Conservation (phyloP, 441 rosid species). For the Omphalea diandra region DNA sequence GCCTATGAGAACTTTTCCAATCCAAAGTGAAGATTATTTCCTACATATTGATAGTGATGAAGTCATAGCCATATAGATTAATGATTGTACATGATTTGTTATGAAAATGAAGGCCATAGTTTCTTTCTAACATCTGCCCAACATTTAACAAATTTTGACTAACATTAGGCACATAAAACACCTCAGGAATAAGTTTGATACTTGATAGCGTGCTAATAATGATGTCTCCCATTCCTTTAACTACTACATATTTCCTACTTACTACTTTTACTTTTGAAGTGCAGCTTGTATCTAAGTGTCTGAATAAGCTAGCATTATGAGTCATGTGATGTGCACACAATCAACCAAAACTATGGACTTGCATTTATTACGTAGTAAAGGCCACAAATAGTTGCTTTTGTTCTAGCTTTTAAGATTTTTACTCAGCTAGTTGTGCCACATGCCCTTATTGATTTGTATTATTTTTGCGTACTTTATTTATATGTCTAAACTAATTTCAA, state of each 20-base stretch:
- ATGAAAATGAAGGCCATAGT: background rate
- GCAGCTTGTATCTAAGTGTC: background rate
- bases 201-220: background rate
- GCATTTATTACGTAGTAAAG: too few relatives aligned
- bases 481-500: background rate
- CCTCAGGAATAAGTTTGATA: background rate
- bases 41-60: too few relatives aligned
- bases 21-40: too few relatives aligned
- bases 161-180: background rate
- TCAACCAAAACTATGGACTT: background rate
- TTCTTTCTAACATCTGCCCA: background rate
- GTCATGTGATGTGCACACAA: background rate
- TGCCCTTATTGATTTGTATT: background rate
- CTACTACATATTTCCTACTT: background rate
- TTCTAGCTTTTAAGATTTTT: background rate
- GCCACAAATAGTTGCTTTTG: background rate
- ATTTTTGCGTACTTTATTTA: background rate
- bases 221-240: background rate
- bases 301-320: background rate
- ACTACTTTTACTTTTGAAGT: background rate
- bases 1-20: too few relatives aligned
- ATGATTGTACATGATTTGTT: too few relatives aligned
- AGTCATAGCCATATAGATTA: too few relatives aligned
- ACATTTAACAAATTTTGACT: background rate
- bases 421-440: background rate